Evolutionary conservation across 257 asterid species (phyloP), one percentile per base, ranked within the genome.

Genomic region (Solanum sitiens): DNA sequence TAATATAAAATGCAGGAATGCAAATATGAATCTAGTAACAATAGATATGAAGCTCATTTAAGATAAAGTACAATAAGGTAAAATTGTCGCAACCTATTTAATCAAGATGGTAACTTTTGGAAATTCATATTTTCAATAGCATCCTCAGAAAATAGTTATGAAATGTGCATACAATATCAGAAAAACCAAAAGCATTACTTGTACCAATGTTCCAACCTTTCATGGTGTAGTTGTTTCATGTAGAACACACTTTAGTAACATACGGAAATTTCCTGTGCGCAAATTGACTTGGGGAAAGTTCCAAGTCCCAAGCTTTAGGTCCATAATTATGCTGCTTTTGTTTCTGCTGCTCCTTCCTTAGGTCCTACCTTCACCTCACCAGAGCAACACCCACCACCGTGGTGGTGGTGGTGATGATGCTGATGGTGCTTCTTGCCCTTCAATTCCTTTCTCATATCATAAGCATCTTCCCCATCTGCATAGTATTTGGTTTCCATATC

Each of bases 401-500:
- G 96, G 68, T 94, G 97, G 88, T 95, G 98, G 83, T 95, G 98
- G 68, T 93, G 82, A 12, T 94, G 94, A 18, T 94, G 98, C 15
- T 93, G 94, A 33, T 87, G 92, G 7, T 91, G 94, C 95, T 92
- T 94, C 93, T 87, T 93, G 70, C 96, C 98, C 91, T 94, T 96
- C 92, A 97, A 89, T 86, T 94, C 94, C 90, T 97, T 97, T 89
- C 98, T 93, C 99, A 97, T 97, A 89, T 96, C 99, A 87, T 96
- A 97, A 33, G 99, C 99, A 90, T 97, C 99, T 88, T 97, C 99
- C n/a, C 99, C 99, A 87, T 97, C 99, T 3, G 99, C 99, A 83
- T 97, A 97, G 88, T 97, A 97, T 87, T 95, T 97, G 61, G 99
- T 98, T 91, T 97, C 99, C 87, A 96, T 89, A 56, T 97, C 99